Conservation (phyloP, 2,329 filamentous ascomycete species). For the Xylariaceae sp. region DNA sequence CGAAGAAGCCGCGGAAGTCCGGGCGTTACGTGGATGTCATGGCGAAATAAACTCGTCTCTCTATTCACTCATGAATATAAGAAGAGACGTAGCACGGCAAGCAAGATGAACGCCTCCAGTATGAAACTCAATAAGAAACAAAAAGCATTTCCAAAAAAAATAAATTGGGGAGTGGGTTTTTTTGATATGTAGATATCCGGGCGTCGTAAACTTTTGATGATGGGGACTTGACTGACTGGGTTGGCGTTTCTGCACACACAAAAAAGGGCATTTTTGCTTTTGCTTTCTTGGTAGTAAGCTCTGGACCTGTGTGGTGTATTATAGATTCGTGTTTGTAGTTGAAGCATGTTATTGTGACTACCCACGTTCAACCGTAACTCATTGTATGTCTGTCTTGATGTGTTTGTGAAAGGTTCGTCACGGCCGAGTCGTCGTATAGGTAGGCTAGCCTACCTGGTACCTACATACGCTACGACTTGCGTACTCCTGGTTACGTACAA, state of each 20-base stretch:
- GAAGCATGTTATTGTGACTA: no score
- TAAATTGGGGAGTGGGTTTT: neutral
- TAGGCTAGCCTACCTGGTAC: no score
- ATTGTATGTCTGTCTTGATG: no score
- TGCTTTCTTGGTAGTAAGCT: constrained; percentile 18
- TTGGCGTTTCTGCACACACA: constrained; percentile 8
- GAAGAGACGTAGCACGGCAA: neutral
- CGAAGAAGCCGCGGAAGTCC: constrained; percentile 71
- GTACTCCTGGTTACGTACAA: no score
- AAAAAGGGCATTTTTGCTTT: constrained; percentile 1
- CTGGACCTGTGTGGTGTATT: neutral
- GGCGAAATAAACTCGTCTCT: constrained; percentile 51
- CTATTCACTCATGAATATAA: neutral
- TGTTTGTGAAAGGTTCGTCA: no score
- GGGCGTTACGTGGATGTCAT: constrained; percentile 95
- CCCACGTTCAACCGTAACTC: no score
- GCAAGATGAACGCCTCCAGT: neutral
- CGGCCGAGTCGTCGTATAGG: no score
- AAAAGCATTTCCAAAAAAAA: neutral
- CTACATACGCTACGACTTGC: no score
- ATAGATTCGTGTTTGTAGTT: no score
- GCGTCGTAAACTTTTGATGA: neutral
- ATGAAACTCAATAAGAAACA: constrained; percentile 6
- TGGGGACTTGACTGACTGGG: neutral
- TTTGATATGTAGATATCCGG: neutral